Percentiles rank a stretch among this genome's conserved stretches.
Conservation (phyloP, 441 rosid genomes). For the Syzygium malaccense region DNA sequence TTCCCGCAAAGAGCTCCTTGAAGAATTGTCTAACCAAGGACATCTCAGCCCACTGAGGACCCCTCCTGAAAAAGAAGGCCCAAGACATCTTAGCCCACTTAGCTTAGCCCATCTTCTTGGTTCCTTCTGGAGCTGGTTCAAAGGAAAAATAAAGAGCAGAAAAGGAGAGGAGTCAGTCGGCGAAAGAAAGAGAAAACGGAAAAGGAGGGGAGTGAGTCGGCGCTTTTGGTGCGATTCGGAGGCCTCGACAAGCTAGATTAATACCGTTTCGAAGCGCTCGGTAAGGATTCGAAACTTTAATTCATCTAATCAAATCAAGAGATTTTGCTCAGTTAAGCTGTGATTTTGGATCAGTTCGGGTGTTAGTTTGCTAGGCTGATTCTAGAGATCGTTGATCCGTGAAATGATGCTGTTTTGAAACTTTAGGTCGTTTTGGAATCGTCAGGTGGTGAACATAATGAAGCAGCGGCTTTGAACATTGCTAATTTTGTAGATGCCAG, state of each 20-base stretch:
- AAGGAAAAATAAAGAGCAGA: neutral
- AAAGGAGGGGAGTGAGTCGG: neutral
- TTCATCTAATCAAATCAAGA: neutral
- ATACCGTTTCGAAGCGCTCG: neutral
- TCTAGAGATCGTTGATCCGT: neutral
- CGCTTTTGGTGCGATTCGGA: neutral
- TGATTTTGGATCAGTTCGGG: neutral
- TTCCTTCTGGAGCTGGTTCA: neutral
- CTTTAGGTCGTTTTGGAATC: neutral
- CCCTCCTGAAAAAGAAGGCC: neutral
- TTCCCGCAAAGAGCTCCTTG: too few species aligned
- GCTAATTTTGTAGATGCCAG: neutral
- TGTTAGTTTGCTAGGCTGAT: neutral
- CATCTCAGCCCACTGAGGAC: neutral
- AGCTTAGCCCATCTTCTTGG: neutral
- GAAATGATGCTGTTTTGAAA: neutral
- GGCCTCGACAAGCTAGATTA: neutral
- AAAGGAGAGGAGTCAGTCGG: too few species aligned
- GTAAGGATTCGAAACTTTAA: neutral
- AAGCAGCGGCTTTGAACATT: neutral
- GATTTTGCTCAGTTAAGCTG: neutral
- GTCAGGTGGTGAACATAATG: neutral
- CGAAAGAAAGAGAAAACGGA: neutral
- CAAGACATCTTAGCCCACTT: neutral
- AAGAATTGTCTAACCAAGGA: too few species aligned